These are phyloP conservation scores for Yamadazyma spencermartinsiae DNA, from an alignment of 1,139 yeast species.

Conservation along the genomic window DNA sequence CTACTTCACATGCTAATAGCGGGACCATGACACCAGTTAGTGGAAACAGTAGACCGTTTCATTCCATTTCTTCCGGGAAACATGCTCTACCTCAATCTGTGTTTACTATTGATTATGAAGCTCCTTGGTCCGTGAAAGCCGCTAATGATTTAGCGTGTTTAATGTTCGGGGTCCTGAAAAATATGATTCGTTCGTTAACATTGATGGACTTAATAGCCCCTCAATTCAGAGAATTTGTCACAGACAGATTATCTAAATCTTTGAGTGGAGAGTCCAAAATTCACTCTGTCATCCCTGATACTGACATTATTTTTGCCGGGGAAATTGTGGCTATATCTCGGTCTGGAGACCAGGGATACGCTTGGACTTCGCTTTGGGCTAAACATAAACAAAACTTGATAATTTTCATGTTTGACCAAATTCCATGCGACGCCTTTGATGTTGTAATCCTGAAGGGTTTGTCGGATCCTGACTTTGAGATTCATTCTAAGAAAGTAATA, in stretches of 20 bases:
- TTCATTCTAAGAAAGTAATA: constrained; percentile 39
- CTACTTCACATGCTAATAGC: background rate
- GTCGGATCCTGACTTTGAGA: constrained; percentile 20
- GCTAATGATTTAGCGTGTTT: constrained; percentile 90
- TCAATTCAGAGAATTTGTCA: constrained; percentile 66
- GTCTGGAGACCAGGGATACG: constrained; percentile 50
- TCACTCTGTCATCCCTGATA: constrained; percentile 11
- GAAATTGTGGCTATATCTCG: constrained; percentile 58
- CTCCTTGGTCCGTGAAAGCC: constrained; percentile 80
- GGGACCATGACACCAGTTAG: constrained; percentile 4
- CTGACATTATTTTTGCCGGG: constrained; percentile 46
- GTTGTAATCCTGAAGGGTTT: constrained; percentile 45
- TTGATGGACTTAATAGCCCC: constrained; percentile 78
- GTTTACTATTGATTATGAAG: constrained; percentile 72
- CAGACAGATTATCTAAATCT: constrained; percentile 46
- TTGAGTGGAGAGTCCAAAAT: constrained; percentile 9
- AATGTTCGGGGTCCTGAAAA: constrained; percentile 77
- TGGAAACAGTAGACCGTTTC: constrained; percentile 48
- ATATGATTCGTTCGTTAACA: constrained; percentile 60
- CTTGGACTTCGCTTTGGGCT: constrained; percentile 90
- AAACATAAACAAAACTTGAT: constrained; percentile 69
- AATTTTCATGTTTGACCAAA: constrained; percentile 85
- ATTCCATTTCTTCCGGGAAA: constrained; percentile 62
- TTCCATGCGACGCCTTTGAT: constrained; percentile 78
- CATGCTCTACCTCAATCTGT: constrained; percentile 77